A percentile compares a stretch with the other conserved stretches of the same genome.
These are phyloP conservation scores for Reticulascus tulasneorum DNA, from an alignment of 2,329 filamentous ascomycete species.

Conservation along the genomic window DNA sequence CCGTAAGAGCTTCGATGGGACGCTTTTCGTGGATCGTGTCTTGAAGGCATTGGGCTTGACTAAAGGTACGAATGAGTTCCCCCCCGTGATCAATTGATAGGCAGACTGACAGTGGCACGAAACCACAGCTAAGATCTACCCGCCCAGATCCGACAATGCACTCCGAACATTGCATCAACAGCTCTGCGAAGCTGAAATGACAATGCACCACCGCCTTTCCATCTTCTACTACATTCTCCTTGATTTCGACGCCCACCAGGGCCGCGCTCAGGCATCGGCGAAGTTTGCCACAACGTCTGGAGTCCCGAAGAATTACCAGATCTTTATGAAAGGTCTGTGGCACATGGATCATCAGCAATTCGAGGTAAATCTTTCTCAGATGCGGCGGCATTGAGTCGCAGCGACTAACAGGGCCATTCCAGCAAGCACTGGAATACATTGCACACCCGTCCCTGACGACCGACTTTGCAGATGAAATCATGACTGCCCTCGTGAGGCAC, in stretches of 20 bases:
- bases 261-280: constrained; percentile 46
- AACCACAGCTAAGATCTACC: constrained; percentile 60
- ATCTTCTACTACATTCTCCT: constrained; percentile 80
- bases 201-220: constrained; percentile 75
- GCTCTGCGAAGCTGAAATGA: constrained; percentile 60
- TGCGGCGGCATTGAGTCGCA: no score
- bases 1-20: constrained; percentile 64
- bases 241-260: constrained; percentile 59
- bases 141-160: constrained; percentile 64
- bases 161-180: constrained; percentile 67
- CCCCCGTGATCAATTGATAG: not conserved
- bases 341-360: constrained; percentile 71
- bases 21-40: constrained; percentile 77
- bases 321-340: constrained; percentile 81
- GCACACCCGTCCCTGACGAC: constrained; percentile 75
- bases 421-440: constrained; percentile 69
- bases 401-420: not conserved
- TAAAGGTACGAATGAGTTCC: constrained; percentile 53
- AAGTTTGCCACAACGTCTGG: constrained; percentile 59
- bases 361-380: constrained; percentile 35
- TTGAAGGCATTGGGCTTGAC: constrained; percentile 65
- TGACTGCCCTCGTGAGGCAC: constrained; percentile 62
- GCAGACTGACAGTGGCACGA: constrained; percentile 3
- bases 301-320: constrained; percentile 71
- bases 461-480: constrained; percentile 80